phyloP scores from a whole-genome alignment of 1,139 yeast species.

The Trichomonascaceae sp. region DNA sequence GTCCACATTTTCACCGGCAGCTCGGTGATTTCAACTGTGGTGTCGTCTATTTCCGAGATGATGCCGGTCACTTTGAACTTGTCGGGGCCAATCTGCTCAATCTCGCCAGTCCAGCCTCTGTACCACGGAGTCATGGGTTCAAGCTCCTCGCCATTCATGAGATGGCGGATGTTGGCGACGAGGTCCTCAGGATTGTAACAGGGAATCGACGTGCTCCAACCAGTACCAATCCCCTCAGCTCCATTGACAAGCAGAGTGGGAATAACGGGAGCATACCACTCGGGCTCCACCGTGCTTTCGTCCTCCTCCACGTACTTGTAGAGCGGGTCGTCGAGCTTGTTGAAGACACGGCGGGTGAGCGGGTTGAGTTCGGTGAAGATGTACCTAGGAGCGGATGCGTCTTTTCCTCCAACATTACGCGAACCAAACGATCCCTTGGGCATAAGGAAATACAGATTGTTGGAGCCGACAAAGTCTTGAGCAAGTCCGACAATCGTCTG shows the following conservation, averaged over 20 bases:
- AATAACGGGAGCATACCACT: constrained; percentile 83
- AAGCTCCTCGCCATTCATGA: constrained; percentile 64
- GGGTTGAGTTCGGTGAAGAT: constrained; percentile 77
- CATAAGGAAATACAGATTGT: constrained; percentile 68
- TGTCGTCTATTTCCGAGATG: constrained; percentile 69
- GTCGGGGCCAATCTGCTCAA: constrained; percentile 47
- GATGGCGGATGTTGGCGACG: constrained; percentile 52
- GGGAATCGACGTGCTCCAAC: constrained; percentile 95
- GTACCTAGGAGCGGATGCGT: constrained; percentile 97
- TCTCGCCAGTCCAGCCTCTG: constrained; percentile 85
- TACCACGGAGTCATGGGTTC: constrained; percentile 86
- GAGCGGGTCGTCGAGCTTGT: constrained; percentile 68
- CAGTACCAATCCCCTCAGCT: constrained; percentile 97
- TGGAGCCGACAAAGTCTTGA: constrained; percentile 88
- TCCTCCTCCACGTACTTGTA: constrained; percentile 81
- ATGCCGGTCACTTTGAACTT: constrained; percentile 66
- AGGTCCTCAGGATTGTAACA: constrained; percentile 79
- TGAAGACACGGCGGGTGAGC: constrained; percentile 64
- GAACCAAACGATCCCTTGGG: constrained; percentile 98
- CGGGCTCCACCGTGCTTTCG: constrained; percentile 90
- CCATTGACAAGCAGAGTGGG: constrained; percentile 95
- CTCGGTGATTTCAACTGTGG: constrained; percentile 79
- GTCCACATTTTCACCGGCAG: constrained; percentile 93
- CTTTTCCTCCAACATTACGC: constrained; percentile 95
- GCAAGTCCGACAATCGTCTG: constrained; percentile 91